Percentiles rank a stretch among this genome's conserved stretches.
phyloP scores from a whole-genome alignment of 805 yeast species.

The Novakomyces olei region DNA sequence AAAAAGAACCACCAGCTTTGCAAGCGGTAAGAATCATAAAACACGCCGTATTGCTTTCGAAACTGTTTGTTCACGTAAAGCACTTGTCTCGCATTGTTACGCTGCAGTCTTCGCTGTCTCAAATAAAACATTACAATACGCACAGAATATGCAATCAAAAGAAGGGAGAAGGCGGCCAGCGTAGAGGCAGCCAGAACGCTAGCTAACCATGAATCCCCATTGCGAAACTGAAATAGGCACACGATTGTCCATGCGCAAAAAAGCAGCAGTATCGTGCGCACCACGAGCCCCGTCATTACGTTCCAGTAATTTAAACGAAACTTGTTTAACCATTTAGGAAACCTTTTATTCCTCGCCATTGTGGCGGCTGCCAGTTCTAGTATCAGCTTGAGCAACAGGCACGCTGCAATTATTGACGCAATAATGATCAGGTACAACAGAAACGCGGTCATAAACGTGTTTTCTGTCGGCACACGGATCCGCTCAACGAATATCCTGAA shows the following conservation, averaged over 20 bases:
- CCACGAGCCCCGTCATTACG: conserved; percentile 11
- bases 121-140: conserved; percentile 13
- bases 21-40: conserved; percentile 16
- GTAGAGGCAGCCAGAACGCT: conserved; percentile 14
- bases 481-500: conserved; percentile 14
- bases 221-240: conserved; percentile 15
- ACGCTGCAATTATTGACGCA: conserved; percentile 10
- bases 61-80: conserved; percentile 15
- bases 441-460: conserved; percentile 15
- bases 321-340: conserved; percentile 8
- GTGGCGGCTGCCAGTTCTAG: conserved; percentile 11
- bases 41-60: conserved; percentile 15
- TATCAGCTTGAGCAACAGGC: conserved; percentile 12
- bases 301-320: conserved; percentile 13
- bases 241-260: conserved; percentile 17
- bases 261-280: conserved; percentile 14
- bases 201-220: conserved; percentile 16
- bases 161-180: conserved; percentile 12
- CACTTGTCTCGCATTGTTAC: conserved; percentile 11
- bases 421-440: conserved; percentile 15
- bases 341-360: conserved; percentile 5
- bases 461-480: conserved; percentile 14
- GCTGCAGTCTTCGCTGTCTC: conserved; percentile 10
- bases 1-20: conserved; percentile 17
- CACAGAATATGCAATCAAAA: conserved; percentile 11